Evolutionary conservation across 352 stramenopile genomes (phyloP).

Genomic region (Pythium chondricola): DNA sequence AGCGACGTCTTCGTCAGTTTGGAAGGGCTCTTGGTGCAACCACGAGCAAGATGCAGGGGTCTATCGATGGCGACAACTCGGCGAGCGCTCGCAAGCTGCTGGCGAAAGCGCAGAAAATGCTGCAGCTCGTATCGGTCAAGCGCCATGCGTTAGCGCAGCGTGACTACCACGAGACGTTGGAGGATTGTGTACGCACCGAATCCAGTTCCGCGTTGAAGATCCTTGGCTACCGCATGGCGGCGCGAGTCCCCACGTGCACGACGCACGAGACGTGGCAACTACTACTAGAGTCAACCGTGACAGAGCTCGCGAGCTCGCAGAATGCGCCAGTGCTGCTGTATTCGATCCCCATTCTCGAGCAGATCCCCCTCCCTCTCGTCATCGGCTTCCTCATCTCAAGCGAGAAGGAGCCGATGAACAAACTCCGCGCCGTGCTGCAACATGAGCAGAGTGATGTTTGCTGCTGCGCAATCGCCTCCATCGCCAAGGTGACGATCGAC

Average conservation of each 20-base stretch:
- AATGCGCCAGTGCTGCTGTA: constrained; percentile 44
- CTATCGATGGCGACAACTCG: constrained; percentile 33
- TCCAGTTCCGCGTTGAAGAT: constrained; percentile 51
- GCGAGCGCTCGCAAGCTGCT: constrained; percentile 41
- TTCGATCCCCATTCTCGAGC: constrained; percentile 46
- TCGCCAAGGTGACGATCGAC: constrained; percentile 47
- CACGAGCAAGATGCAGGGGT: constrained; percentile 33
- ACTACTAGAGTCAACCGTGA: constrained; percentile 50
- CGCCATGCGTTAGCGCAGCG: constrained; percentile 48
- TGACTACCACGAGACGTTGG: constrained; percentile 53
- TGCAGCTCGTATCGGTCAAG: constrained; percentile 44
- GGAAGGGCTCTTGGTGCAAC: no score
- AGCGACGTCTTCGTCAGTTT: no score
- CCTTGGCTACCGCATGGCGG: constrained; percentile 62
- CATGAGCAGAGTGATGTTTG: constrained; percentile 63
- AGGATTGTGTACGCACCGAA: constrained; percentile 71
- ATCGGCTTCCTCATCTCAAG: constrained; percentile 53
- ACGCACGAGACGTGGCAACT: constrained; percentile 59
- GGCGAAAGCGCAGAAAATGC: constrained; percentile 51
- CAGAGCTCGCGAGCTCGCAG: constrained; percentile 63
- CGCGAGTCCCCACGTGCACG: constrained; percentile 41
- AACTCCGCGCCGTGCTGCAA: constrained; percentile 53
- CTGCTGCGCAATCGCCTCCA: constrained; percentile 47
- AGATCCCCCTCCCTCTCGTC: constrained; percentile 51
- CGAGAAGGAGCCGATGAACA: constrained; percentile 77